These are phyloP conservation scores for Castanea crenata DNA, from an alignment of 306 rosid species.

Conservation along the genomic window DNA sequence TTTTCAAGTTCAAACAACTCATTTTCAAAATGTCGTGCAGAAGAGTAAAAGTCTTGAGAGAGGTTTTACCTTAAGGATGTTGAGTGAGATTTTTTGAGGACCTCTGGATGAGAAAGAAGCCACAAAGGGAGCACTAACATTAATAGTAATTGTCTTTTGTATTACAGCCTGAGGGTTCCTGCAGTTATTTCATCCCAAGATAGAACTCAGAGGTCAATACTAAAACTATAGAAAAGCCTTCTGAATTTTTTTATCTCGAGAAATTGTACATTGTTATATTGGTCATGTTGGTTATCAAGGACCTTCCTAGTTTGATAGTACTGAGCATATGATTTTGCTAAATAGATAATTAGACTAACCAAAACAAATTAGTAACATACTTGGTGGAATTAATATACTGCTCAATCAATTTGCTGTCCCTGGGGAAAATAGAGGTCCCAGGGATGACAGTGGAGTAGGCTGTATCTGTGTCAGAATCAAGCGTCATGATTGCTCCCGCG, in stretches of 20 bases:
- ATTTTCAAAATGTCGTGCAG: no score
- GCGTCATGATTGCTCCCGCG: conserved; percentile 53
- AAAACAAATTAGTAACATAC: conserved; percentile 27
- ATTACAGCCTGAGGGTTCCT: conserved; percentile 66
- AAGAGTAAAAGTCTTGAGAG: no score
- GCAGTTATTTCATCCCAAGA: conserved; percentile 1
- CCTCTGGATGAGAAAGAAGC: conserved; percentile 89
- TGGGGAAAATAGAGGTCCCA: conserved; percentile 33
- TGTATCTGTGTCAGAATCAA: conserved; percentile 25
- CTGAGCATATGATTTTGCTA: not conserved
- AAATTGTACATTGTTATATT: no score
- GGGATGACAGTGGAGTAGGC: conserved; percentile 51
- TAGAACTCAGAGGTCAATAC: not conserved
- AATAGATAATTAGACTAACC: not conserved
- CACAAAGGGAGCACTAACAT: conserved; percentile 49
- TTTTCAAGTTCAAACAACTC: no score
- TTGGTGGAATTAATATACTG: conserved; percentile 69
- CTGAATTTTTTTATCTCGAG: no score
- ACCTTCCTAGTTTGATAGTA: no score
- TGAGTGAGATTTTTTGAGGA: conserved; percentile 44
- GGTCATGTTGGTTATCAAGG: no score
- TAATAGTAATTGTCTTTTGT: conserved; percentile 33
- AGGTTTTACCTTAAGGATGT: conserved; percentile 64
- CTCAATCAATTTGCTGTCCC: conserved; percentile 38
- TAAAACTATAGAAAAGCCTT: no score